phyloP scores from a whole-genome alignment of 306 rosid genomes.

The Chamaecrista fasciculata region DNA sequence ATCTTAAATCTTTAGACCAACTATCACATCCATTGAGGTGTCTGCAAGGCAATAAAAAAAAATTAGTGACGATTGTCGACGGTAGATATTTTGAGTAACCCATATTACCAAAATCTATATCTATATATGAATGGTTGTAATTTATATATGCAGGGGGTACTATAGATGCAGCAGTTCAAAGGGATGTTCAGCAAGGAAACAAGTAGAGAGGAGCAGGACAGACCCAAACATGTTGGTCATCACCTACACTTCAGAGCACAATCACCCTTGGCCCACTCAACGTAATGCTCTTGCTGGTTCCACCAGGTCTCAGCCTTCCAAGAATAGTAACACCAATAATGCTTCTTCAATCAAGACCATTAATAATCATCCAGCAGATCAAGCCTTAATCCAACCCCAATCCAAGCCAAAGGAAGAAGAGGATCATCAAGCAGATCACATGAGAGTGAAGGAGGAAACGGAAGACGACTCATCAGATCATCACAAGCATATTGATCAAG shows the following conservation, averaged over 20 bases:
- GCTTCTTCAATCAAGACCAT: no score
- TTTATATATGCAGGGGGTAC: slow-evolving; percentile 56
- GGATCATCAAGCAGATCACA: slow-evolving; percentile 24
- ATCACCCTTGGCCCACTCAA: slow-evolving; percentile 92
- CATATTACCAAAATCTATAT: no score
- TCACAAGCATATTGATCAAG: slow-evolving; percentile 31
- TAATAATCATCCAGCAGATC: no score
- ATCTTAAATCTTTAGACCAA: no score
- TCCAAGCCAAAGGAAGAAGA: slow-evolving; percentile 44
- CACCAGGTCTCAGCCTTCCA: slow-evolving; percentile 53
- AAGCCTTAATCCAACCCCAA: no score
- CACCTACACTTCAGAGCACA: slow-evolving; percentile 88
- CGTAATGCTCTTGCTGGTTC: slow-evolving; percentile 79
- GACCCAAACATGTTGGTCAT: slow-evolving; percentile 86
- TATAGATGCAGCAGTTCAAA: slow-evolving; percentile 91
- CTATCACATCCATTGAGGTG: no score
- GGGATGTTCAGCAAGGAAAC: slow-evolving; percentile 88
- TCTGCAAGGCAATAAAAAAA: no score
- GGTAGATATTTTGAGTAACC: no score
- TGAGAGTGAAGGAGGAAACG: slow-evolving; percentile 43
- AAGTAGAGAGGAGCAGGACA: slow-evolving; percentile 78
- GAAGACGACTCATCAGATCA: slow-evolving; percentile 23
- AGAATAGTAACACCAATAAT: background rate
- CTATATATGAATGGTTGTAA: no score
- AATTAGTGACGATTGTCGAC: no score